Evolutionary conservation across 495 filamentous ascomycete genomes (phyloP).

Genomic region (Aspergillus ostianus): DNA sequence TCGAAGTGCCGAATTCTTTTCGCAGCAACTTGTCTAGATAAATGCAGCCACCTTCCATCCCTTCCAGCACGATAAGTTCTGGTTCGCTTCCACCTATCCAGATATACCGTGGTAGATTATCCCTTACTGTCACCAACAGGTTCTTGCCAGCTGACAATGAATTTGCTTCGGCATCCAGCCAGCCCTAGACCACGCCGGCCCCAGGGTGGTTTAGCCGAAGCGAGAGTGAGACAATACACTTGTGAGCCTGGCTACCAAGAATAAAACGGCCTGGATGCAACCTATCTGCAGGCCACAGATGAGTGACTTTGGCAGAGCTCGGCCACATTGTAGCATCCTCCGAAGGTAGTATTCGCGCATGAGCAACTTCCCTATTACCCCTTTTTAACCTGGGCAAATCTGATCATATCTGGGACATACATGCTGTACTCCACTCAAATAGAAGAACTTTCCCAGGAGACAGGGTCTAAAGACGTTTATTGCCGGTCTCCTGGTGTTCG

Average conservation of each 20-base stretch:
- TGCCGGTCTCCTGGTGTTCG: background rate
- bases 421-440: background rate
- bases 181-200: background rate
- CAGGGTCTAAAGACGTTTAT: background rate
- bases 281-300: background rate
- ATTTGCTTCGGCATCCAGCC: background rate
- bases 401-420: background rate
- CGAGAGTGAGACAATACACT: background rate
- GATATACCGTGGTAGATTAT: background rate
- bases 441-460: background rate
- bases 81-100: background rate
- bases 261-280: background rate
- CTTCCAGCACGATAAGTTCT: background rate
- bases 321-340: background rate
- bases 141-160: background rate
- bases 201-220: background rate
- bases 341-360: background rate
- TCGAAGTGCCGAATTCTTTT: background rate
- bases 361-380: background rate
- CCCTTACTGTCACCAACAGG: background rate
- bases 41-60: background rate
- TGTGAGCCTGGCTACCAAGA: background rate
- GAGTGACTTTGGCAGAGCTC: background rate
- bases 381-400: background rate
- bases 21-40: background rate